Percentiles rank a stretch among this genome's conserved stretches.
phyloP scores from a whole-genome alignment of 352 stramenopile genomes.

The Globisporangium emineosum region DNA sequence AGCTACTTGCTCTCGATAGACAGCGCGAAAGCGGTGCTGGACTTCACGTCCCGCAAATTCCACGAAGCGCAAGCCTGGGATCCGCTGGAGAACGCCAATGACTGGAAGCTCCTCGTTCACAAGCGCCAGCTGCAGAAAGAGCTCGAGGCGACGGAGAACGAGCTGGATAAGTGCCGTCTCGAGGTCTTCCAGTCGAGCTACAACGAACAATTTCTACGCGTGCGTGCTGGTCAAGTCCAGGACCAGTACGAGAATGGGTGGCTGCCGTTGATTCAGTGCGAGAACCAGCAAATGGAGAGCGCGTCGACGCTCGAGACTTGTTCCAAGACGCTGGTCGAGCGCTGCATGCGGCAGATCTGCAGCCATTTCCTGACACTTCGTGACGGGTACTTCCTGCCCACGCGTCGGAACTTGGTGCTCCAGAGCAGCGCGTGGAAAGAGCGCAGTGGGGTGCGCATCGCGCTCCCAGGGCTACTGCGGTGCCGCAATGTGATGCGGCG shows the following conservation, averaged over 20 bases:
- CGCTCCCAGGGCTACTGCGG: conserved; percentile 44
- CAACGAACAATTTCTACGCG: conserved; percentile 52
- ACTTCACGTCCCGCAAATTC: conserved; percentile 53
- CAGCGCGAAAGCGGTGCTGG: conserved; percentile 42
- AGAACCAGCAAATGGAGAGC: conserved; percentile 23
- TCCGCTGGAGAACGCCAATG: conserved; percentile 76
- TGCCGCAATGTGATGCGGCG: conserved; percentile 40
- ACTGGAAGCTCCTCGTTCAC: conserved; percentile 62
- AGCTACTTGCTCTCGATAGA: conserved; percentile 26
- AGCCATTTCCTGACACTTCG: conserved; percentile 36
- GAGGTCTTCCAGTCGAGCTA: conserved; percentile 57
- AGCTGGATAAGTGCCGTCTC: conserved; percentile 45
- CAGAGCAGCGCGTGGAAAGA: conserved; percentile 31
- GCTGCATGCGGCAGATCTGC: conserved; percentile 37
- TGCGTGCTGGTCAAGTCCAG: conserved; percentile 28
- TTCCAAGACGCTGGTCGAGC: conserved; percentile 23
- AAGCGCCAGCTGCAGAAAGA: conserved; percentile 56
- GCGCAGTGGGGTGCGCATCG: conserved; percentile 25
- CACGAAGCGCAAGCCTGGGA: conserved; percentile 73
- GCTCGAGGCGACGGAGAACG: conserved; percentile 26
- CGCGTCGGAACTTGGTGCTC: conserved; percentile 47
- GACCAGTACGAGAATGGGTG: conserved; percentile 30
- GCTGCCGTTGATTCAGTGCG: conserved; percentile 23
- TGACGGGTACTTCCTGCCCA: conserved; percentile 40
- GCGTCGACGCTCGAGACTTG: conserved; percentile 28